Conservation (phyloP, 306 rosid genomes). For the Cicer arietinum region DNA sequence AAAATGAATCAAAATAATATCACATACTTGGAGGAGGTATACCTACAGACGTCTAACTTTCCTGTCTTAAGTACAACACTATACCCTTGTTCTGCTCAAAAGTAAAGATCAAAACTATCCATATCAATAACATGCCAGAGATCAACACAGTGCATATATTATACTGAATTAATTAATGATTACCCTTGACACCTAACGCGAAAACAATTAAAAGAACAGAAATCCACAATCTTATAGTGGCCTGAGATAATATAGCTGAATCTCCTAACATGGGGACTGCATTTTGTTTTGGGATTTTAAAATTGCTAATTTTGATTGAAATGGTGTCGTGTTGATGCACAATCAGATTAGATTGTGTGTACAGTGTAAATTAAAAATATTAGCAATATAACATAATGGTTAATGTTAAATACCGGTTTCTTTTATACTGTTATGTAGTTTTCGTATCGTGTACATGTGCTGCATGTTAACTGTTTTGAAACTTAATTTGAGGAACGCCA, state of each 20-base stretch:
- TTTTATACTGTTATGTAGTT: too few relatives aligned
- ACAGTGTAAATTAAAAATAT: too few relatives aligned
- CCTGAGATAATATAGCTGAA: background rate
- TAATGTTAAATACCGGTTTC: too few relatives aligned
- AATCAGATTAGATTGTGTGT: background rate
- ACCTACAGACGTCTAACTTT: slow-evolving; percentile 87
- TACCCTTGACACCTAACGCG: background rate
- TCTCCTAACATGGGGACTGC: background rate
- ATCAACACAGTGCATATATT: background rate
- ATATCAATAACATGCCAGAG: slow-evolving; percentile 38
- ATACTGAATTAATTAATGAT: background rate
- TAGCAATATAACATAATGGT: too few relatives aligned
- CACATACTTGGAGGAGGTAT: slow-evolving; percentile 22
- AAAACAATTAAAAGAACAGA: background rate
- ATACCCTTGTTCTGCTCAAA: slow-evolving; percentile 79
- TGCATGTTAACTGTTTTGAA: too few relatives aligned
- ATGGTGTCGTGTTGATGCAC: background rate
- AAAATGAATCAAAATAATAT: background rate
- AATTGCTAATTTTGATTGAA: background rate
- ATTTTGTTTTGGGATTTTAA: background rate
- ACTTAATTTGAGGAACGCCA: too few relatives aligned
- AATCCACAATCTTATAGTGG: background rate
- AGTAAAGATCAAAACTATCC: slow-evolving; percentile 41
- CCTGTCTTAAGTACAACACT: slow-evolving; percentile 82
- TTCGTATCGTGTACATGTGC: too few relatives aligned